phyloP scores from a whole-genome alignment of 768 basidiomycete species.

The Stropharia rugosoannulata region DNA sequence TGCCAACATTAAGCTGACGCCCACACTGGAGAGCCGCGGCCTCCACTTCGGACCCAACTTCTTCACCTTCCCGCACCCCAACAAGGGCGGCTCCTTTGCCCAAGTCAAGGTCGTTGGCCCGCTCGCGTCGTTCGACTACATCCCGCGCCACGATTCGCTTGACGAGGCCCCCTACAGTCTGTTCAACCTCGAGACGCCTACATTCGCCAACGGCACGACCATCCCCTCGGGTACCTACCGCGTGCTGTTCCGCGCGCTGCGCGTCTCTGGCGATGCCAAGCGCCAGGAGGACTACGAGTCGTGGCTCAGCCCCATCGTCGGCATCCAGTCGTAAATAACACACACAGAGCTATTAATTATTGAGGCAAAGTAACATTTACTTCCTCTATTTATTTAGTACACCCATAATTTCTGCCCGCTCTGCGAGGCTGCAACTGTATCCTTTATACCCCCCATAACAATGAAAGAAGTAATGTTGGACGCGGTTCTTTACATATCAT shows the following conservation, averaged over 20 bases:
- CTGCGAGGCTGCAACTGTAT: no score
- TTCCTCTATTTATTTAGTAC: no score
- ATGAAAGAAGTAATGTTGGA: no score
- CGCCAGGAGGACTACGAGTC: conserved; percentile 41
- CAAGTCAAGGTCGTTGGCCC: conserved; percentile 40
- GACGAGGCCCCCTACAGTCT: conserved; percentile 22
- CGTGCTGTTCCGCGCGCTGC: conserved; percentile 36
- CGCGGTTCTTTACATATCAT: no score
- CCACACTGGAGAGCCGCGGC: conserved; percentile 31
- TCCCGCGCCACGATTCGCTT: conserved; percentile 36
- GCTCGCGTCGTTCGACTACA: conserved; percentile 42
- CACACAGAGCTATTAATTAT: not conserved
- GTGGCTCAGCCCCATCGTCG: conserved; percentile 43
- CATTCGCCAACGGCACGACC: conserved; percentile 38
- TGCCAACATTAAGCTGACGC: conserved; percentile 32
- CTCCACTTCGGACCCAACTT: conserved; percentile 8
- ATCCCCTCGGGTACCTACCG: conserved; percentile 41
- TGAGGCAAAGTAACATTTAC: not conserved
- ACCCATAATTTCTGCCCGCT: no score
- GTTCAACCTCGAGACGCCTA: conserved; percentile 26
- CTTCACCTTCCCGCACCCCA: conserved; percentile 35
- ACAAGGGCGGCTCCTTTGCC: conserved; percentile 33
- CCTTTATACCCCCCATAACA: no score
- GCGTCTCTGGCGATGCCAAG: conserved; percentile 37
- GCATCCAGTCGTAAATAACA: conserved; percentile 28